phyloP scores from a whole-genome alignment of 257 asterid species.

The Penstemon barbatus region DNA sequence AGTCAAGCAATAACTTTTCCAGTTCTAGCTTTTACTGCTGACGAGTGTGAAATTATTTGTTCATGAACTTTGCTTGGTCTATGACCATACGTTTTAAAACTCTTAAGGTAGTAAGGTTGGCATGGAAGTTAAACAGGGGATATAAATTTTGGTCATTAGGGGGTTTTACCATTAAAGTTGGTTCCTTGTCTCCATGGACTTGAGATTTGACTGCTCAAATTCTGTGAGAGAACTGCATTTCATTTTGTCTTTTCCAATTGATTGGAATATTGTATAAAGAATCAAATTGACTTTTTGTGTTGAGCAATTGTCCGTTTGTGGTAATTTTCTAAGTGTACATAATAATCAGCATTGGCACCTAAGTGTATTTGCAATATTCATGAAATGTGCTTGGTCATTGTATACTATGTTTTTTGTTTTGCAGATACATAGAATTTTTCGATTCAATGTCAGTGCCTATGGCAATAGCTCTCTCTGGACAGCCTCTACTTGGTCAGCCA shows the following conservation, averaged over 20 bases:
- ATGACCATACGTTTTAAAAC: background rate
- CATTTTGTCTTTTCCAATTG: conserved; percentile 9
- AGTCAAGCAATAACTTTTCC: conserved; percentile 6
- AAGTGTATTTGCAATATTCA: background rate
- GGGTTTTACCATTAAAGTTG: conserved; percentile 4
- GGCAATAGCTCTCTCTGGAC: conserved; percentile 81
- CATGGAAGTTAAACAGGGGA: background rate
- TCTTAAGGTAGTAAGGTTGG: conserved; percentile 1
- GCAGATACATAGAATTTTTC: conserved; percentile 70
- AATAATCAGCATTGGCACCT: conserved; percentile 16
- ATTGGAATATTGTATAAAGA: background rate
- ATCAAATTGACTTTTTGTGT: conserved; percentile 2
- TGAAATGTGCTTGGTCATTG: background rate
- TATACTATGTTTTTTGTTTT: conserved; percentile 10
- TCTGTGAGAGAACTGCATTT: background rate
- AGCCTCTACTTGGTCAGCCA: conserved; percentile 65
- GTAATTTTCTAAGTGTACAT: background rate
- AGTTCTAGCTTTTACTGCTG: background rate
- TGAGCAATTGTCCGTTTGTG: conserved; percentile 9
- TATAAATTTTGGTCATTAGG: conserved; percentile 15
- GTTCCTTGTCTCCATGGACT: conserved; percentile 1
- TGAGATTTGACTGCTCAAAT: conserved; percentile 14
- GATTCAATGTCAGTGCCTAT: conserved; percentile 72
- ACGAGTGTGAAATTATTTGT: conserved; percentile 3
- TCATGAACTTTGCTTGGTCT: conserved; percentile 1